Evolutionary conservation across 1,284 basidiomycete genomes (phyloP), one percentile per base, ranked within the genome.

Genomic region (Sporisorium sorghi): DNA sequence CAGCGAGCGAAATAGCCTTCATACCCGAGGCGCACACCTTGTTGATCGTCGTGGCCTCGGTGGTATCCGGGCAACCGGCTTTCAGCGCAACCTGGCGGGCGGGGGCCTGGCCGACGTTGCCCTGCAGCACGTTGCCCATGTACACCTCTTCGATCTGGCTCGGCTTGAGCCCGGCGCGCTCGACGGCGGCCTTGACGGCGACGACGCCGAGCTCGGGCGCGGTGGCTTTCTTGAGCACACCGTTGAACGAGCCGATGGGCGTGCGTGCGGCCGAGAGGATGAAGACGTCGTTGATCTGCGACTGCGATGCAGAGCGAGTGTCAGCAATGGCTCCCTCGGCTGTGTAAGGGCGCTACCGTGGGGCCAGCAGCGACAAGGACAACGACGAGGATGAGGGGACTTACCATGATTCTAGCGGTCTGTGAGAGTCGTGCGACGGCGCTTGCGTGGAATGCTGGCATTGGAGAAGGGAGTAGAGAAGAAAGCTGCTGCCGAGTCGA

Each of bases 11-110:
- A 73, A 86, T 83, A 11, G 85, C 80, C 81, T 87, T 87, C 85
- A 86, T 86, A 33, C 86, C 86, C 3, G 83, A 84, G 17, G 86
- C 86, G 80, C 86, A 87, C 44, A 87, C 86, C 93, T 85, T 87
- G 85, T 99, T 99, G 87, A 99, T 92, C 56, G 97, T 99, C 40
- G 97, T 99, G 19, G 95, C 95, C 87, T 99, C 97, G 37, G 94
- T 94, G 67, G 88, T 88, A 23, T 90, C 86, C 73, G 89, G 90
- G 85, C 97, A 83, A 1, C 96, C 96, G 24, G 96, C 94, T 85
- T 96, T 94, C 63, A 99, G 90, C n/a, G 79, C 85, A 54, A 86
- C 86, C 78, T 86, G 86, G 44, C 86, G 77, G n/a, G 86, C 86
- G 19, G 86, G 86, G 21, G 83, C 79, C 79, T 86, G 86, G 7